These are phyloP conservation scores for Solanum pennellii DNA, from an alignment of 257 asterid genomes.

Conservation along the genomic window DNA sequence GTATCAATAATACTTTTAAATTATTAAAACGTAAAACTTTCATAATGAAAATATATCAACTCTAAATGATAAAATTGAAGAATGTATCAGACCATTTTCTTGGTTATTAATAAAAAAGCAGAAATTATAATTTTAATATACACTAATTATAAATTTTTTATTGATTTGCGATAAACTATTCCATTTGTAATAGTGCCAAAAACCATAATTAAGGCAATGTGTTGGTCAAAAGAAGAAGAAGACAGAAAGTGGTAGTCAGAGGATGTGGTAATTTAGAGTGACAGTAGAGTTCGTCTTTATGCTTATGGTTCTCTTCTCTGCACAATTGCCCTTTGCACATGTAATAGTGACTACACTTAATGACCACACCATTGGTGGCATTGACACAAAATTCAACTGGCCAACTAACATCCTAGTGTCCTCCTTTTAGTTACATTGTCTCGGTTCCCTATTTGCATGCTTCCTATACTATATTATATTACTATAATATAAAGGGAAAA, in stretches of 20 bases:
- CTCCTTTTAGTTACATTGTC: background rate
- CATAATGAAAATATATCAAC: too few relatives aligned
- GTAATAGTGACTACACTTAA: background rate
- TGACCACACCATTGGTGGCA: background rate
- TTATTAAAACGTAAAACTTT: background rate
- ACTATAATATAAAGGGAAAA: too few relatives aligned
- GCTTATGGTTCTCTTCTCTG: conserved; percentile 1
- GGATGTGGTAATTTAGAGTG: background rate
- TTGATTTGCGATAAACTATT: too few relatives aligned
- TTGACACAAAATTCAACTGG: background rate
- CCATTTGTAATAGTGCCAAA: background rate
- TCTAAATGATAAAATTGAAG: too few relatives aligned
- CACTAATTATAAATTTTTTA: too few relatives aligned
- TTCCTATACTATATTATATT: background rate
- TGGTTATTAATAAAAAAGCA: background rate
- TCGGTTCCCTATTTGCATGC: background rate
- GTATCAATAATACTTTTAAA: background rate
- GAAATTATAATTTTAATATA: too few relatives aligned
- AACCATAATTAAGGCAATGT: background rate
- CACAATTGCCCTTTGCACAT: background rate
- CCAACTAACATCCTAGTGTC: background rate
- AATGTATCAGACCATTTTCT: accelerated
- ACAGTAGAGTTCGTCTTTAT: conserved; percentile 17
- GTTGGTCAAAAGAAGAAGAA: background rate
- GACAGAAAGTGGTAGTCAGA: background rate